These are phyloP conservation scores for Aquilaria malaccensis DNA, from an alignment of 345 rosid genomes.

Conservation along the genomic window DNA sequence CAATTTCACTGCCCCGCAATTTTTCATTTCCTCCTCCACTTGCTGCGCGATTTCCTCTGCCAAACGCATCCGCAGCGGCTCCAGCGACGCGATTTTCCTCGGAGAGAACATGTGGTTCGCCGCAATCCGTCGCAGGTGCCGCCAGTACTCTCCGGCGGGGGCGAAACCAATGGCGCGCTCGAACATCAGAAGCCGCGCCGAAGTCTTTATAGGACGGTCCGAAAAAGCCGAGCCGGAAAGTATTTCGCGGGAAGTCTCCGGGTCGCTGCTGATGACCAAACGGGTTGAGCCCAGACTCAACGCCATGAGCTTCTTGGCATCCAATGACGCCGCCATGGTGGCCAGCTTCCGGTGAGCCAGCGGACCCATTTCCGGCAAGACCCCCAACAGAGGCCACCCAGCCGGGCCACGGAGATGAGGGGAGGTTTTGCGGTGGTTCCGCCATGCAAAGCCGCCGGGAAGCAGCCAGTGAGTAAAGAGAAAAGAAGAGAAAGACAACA, in stretches of 20 bases:
- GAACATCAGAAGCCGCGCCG: slow-evolving; percentile 52
- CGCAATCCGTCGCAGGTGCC: slow-evolving; percentile 43
- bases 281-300: slow-evolving; percentile 44
- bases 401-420: slow-evolving; percentile 35
- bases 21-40: slow-evolving; percentile 23
- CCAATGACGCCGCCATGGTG: slow-evolving; percentile 29
- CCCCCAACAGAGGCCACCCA: slow-evolving; percentile 53
- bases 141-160: slow-evolving; percentile 50
- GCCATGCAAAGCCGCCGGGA: slow-evolving; percentile 75
- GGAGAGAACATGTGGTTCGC: slow-evolving; percentile 54
- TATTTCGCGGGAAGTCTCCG: slow-evolving; percentile 53
- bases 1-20: slow-evolving; percentile 22
- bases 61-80: slow-evolving; percentile 27
- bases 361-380: slow-evolving; percentile 46
- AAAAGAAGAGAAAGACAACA: slow-evolving; percentile 18
- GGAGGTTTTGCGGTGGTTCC: slow-evolving; percentile 23
- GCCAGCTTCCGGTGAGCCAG: slow-evolving; percentile 58
- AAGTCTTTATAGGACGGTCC: slow-evolving; percentile 53
- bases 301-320: slow-evolving; percentile 49
- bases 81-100: slow-evolving; percentile 28
- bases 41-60: slow-evolving; percentile 27
- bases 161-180: slow-evolving; percentile 74
- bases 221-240: slow-evolving; percentile 42
- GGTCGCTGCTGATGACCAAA: slow-evolving; percentile 51
- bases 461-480: slow-evolving; percentile 29